phyloP scores from a whole-genome alignment of 1,284 basidiomycete species.

The Blastosporella zonata region DNA sequence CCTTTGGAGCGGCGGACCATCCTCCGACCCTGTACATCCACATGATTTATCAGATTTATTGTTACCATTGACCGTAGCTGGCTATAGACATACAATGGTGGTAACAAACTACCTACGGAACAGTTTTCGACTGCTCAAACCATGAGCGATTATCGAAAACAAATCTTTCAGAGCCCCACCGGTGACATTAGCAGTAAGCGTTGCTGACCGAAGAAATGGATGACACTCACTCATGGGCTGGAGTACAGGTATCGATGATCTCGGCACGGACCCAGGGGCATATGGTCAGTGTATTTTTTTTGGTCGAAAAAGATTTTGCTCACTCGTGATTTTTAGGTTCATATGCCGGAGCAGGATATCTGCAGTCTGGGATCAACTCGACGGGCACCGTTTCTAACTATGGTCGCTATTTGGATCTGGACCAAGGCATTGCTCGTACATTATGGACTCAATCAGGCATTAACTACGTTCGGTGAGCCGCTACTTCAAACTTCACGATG shows the following conservation, averaged over 20 bases:
- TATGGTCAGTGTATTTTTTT: constrained; percentile 46
- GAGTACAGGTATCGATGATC: constrained; percentile 53
- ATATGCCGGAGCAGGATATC: constrained; percentile 62
- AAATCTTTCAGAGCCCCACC: constrained; percentile 54
- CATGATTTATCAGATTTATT: background rate
- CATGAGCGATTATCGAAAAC: constrained; percentile 52
- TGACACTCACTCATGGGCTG: background rate
- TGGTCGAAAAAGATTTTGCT: constrained; percentile 1
- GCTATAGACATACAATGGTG: constrained; percentile 63
- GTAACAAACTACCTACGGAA: constrained; percentile 54
- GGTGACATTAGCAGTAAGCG: constrained; percentile 58
- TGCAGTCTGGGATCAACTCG: constrained; percentile 49
- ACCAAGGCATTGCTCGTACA: constrained; percentile 53
- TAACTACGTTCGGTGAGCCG: constrained; percentile 45
- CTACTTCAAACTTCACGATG: background rate
- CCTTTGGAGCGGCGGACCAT: constrained; percentile 74
- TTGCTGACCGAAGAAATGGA: background rate
- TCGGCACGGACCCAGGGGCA: constrained; percentile 53
- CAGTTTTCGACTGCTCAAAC: constrained; percentile 41
- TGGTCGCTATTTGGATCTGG: constrained; percentile 66
- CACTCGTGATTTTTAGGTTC: constrained; percentile 45
- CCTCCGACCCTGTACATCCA: constrained; percentile 49
- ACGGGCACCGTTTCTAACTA: constrained; percentile 46
- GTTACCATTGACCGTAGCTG: background rate
- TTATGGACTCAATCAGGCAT: constrained; percentile 53